phyloP scores from a whole-genome alignment of 1,284 basidiomycete genomes.

The Inonotus obliquus region DNA sequence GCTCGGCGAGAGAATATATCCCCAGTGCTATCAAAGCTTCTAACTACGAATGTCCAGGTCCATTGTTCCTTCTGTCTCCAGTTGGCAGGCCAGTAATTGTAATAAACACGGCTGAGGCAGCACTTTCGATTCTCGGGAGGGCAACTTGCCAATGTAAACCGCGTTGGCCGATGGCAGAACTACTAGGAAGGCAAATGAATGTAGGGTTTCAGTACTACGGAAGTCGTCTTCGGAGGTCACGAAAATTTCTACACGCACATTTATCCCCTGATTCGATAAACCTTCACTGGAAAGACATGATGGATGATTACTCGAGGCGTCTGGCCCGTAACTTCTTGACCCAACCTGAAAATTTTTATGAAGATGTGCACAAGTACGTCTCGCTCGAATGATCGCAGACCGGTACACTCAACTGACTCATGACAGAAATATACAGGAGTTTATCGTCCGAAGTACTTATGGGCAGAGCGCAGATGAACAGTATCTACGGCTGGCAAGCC shows the following conservation, averaged over 20 bases:
- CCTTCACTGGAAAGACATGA: background rate
- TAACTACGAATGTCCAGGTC: background rate
- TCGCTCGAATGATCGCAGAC: background rate
- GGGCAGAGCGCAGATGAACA: background rate
- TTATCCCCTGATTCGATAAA: background rate
- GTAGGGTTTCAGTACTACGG: background rate
- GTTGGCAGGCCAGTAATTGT: background rate
- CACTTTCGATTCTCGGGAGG: background rate
- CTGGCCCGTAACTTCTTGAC: background rate
- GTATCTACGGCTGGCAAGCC: background rate
- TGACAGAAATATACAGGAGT: background rate
- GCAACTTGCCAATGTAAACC: background rate
- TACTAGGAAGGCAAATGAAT: background rate
- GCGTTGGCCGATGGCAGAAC: background rate
- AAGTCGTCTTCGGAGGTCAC: background rate
- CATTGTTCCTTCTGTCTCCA: background rate
- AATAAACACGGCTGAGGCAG: background rate
- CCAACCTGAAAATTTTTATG: background rate
- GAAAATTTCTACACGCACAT: background rate
- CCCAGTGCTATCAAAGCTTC: background rate
- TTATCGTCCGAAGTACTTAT: background rate
- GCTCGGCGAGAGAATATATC: background rate
- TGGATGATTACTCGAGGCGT: background rate
- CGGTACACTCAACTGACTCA: background rate
- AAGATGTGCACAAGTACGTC: background rate